Base-by-base conservation (phyloP, 495 filamentous ascomycete species). In the Aspergillus baeticus region DNA sequence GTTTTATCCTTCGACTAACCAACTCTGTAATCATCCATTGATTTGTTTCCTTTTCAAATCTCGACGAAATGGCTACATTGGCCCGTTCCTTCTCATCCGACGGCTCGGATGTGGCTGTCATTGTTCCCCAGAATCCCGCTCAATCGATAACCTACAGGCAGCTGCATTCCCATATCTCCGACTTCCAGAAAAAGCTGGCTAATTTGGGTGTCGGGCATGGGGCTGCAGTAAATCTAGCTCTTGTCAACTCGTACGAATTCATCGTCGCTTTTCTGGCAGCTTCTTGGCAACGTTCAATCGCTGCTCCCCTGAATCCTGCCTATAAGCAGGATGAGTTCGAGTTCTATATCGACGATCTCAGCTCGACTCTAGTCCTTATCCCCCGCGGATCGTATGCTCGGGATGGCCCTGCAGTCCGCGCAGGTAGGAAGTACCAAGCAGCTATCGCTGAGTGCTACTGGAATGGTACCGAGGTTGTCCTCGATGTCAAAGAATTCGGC, bases 271-370 rank as follows among this genome's bases (percentile, higher is more conserved):
- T 94, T 74, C 78, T 94, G 20, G 90, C 88, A 14, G 77, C 83
- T 14, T 81, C 88, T 6, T 87, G 83, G 81, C 90, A 93, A 73
- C 82, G 90, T 55, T 86, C 76, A 22, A 87, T 91, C 59, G 90
- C 89, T 18, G 90, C 89, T 5, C 90, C 90, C 3, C 75, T 94
- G 49, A 92, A 93, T 70, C 83, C 89, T 18, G 87, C 83, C 23
- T 93, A 94, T 73, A 92, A 90, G 74, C 87, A 92, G 63, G 84
- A 85, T 23, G 90, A 93, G 68, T 92, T 93, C 65, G 89, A 93
- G 68, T 92, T 94, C 72, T 94, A 92, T 68, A 91, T 93, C 60
- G 85, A 89, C 34, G 89, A 94, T 68, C 79, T 94, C 61, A 87
- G 81, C 62, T 89, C 88, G 10, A 86, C 84, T 35, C 71, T 93